phyloP scores from a whole-genome alignment of 495 filamentous ascomycete genomes.

The Podospora australis region DNA sequence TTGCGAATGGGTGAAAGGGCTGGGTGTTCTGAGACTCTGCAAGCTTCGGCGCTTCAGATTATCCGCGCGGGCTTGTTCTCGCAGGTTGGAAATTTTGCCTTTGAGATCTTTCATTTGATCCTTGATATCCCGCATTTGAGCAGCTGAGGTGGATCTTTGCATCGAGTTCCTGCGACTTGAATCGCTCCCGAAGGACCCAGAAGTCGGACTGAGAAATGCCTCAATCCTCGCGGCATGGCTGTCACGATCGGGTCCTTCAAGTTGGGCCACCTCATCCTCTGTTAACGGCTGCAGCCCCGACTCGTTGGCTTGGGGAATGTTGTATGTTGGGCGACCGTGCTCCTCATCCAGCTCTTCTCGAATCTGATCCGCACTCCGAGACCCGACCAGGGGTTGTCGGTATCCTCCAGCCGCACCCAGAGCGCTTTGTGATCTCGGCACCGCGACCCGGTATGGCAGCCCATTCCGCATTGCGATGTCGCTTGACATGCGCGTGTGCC shows the following conservation, averaged over 20 bases:
- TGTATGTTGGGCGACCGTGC: conserved; percentile 14
- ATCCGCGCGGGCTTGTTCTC: conserved; percentile 77
- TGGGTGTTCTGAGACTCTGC: conserved; percentile 76
- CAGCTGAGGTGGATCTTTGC: conserved; percentile 49
- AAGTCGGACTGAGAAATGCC: conserved; percentile 34
- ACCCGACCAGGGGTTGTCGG: conserved; percentile 33
- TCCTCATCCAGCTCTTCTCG: conserved; percentile 19
- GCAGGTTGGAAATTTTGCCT: conserved; percentile 79
- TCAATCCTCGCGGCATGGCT: conserved; percentile 26
- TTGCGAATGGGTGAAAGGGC: conserved; percentile 70
- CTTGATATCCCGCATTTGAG: conserved; percentile 75
- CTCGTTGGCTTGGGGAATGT: conserved; percentile 18
- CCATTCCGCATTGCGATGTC: conserved; percentile 38
- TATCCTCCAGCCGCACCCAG: conserved; percentile 45
- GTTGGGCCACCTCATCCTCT: conserved; percentile 31
- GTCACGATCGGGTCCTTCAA: conserved; percentile 17
- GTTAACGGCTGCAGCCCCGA: conserved; percentile 29
- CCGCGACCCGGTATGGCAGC: conserved; percentile 25
- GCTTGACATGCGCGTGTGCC: conserved; percentile 38
- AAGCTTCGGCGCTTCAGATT: conserved; percentile 75
- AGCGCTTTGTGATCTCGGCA: conserved; percentile 42
- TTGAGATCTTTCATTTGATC: conserved; percentile 93
- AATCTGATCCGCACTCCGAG: conserved; percentile 34
- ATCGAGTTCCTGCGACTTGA: conserved; percentile 27
- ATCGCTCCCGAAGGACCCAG: conserved; percentile 27